phyloP scores from a whole-genome alignment of 768 basidiomycete genomes.

The Boletus bicolor region DNA sequence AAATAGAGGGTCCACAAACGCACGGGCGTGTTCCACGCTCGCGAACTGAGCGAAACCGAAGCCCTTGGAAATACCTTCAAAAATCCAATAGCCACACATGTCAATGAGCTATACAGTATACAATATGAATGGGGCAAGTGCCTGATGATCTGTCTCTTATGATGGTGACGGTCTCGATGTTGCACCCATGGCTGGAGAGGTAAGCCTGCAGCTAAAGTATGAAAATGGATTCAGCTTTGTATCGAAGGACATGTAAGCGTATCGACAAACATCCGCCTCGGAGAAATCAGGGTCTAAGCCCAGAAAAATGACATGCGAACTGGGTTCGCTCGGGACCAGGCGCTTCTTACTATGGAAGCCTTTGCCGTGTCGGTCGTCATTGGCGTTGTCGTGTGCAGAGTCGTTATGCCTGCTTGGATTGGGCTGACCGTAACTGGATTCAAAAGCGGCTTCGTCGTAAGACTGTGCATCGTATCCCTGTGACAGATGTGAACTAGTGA shows the following conservation, averaged over 20 bases:
- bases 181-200: conserved; percentile 68
- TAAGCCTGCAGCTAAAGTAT: conserved; percentile 70
- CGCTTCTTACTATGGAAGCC: conserved; percentile 65
- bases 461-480: conserved; percentile 54
- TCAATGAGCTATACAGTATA: conserved; percentile 66
- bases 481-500: conserved; percentile 8
- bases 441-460: conserved; percentile 47
- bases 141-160: conserved; percentile 96
- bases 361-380: conserved; percentile 47
- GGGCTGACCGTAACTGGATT: conserved; percentile 30
- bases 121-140: conserved; percentile 82
- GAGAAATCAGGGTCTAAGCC: conserved; percentile 90
- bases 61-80: conserved; percentile 88
- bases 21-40: conserved; percentile 78
- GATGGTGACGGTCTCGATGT: conserved; percentile 86
- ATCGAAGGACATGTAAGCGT: conserved; percentile 34
- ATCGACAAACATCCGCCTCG: conserved; percentile 82
- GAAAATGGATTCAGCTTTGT: conserved; percentile 35
- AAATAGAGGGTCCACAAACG: conserved; percentile 87
- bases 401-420: conserved; percentile 30
- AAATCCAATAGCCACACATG: conserved; percentile 63
- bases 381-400: conserved; percentile 44
- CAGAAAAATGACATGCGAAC: conserved; percentile 92
- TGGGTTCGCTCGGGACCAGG: conserved; percentile 78
- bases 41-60: conserved; percentile 97